phyloP scores from a whole-genome alignment of 352 stramenopile genomes.

The Phytophthora boehmeriae region DNA sequence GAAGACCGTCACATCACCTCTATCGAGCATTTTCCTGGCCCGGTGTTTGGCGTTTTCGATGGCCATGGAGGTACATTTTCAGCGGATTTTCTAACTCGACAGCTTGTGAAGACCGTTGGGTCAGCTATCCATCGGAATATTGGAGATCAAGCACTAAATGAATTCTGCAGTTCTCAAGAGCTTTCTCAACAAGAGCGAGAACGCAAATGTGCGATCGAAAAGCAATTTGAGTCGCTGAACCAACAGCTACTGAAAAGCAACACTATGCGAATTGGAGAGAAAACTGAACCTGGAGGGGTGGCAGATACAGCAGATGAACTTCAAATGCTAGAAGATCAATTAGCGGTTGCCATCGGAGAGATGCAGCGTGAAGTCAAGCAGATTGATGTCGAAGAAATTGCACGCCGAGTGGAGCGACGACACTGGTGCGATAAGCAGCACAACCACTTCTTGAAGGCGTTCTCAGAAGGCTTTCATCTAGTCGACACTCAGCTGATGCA shows the following conservation, averaged over 20 bases:
- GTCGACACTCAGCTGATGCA: constrained; percentile 50
- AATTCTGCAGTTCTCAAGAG: constrained; percentile 18
- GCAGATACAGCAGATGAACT: constrained; percentile 13
- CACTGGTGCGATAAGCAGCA: constrained; percentile 37
- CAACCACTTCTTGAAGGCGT: constrained; percentile 30
- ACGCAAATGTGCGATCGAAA: constrained; percentile 36
- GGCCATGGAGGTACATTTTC: constrained; percentile 63
- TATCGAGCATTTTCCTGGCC: constrained; percentile 44
- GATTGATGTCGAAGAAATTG: constrained; percentile 43
- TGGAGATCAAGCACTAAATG: constrained; percentile 21
- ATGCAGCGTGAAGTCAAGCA: constrained; percentile 34
- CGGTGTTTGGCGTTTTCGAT: constrained; percentile 67
- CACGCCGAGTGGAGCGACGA: constrained; percentile 22
- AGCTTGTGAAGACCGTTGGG: constrained; percentile 47
- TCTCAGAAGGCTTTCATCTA: constrained; percentile 46
- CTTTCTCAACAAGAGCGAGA: constrained; percentile 25
- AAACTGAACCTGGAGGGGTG: not conserved
- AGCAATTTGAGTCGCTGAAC: constrained; percentile 34
- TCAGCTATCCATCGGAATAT: constrained; percentile 37
- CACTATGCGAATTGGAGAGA: constrained; percentile 6
- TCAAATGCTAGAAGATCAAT: constrained; percentile 27
- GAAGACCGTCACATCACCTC: constrained; percentile 55
- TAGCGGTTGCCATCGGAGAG: constrained; percentile 26
- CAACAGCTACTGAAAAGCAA: constrained; percentile 40
- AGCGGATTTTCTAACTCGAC: constrained; percentile 44